phyloP scores from a whole-genome alignment of 768 basidiomycete species.

The Psilocybe tampanensis region DNA sequence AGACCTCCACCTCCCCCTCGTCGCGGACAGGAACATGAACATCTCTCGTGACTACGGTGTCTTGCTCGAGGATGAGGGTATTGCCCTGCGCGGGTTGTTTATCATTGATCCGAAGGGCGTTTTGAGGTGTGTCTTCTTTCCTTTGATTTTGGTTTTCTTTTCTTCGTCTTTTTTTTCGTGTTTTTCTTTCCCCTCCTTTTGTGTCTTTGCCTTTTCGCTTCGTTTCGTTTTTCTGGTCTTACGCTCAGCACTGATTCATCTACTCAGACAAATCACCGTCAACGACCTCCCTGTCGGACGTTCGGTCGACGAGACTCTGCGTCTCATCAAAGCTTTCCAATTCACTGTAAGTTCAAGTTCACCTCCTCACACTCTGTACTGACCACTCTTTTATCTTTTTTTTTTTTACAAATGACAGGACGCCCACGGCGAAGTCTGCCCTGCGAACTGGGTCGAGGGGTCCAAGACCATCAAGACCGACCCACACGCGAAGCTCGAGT shows the following conservation, averaged over 20 bases:
- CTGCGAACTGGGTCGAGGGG: conserved; percentile 87
- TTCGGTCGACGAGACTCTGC: conserved; percentile 90
- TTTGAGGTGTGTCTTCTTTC: conserved; percentile 27
- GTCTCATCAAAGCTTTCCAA: conserved; percentile 93
- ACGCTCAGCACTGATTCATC: too few relatives aligned
- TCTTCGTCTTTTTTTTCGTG: too few relatives aligned
- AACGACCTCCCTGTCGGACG: conserved; percentile 96
- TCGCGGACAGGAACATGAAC: conserved; percentile 78
- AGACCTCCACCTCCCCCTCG: conserved; percentile 79
- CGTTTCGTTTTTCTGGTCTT: too few relatives aligned
- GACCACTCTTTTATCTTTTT: too few relatives aligned
- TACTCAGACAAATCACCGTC: conserved; percentile 74
- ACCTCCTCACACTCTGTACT: too few relatives aligned
- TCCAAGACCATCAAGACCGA: conserved; percentile 82
- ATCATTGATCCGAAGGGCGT: conserved; percentile 85
- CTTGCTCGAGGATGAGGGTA: conserved; percentile 84
- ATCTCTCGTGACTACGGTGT: conserved; percentile 88
- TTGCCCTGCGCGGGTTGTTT: conserved; percentile 86
- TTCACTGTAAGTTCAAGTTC: conserved; percentile 72
- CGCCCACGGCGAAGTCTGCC: conserved; percentile 90
- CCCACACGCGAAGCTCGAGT: conserved; percentile 72
- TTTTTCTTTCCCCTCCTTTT: too few relatives aligned
- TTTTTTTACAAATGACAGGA: conserved; percentile 63
- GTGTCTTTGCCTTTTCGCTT: too few relatives aligned
- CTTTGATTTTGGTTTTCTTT: neutral